Evolutionary conservation across 83 land plant species (phyloP), one percentile per base, ranked within the genome.

Genomic region (Thuja plicata): DNA sequence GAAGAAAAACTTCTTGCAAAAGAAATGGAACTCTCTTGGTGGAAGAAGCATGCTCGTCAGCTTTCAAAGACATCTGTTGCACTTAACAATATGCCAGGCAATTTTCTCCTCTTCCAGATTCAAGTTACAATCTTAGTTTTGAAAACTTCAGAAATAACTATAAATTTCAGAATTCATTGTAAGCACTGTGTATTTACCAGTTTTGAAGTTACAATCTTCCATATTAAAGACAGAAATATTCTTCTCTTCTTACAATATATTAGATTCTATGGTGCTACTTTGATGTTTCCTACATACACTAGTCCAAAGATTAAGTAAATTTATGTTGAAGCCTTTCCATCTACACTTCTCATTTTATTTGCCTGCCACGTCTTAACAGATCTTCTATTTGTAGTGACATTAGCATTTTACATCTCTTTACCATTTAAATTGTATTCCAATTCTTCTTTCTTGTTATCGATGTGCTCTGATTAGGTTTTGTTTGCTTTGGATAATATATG

Each of bases 1-100:
- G 79, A 86, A 62, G 87, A 86, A 13, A 77, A 87, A 87, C 90
- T 95, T 45, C 84, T 30, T 4, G 91, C 91, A 54, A 94, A 91
- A 88, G 95, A 94, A 89, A 89, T 6, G 41, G 95, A 94, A 89
- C 76, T 91, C 15, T 82, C 84, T 41, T 94, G 94, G 96, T 93
- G 93, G 94, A 93, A 92, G 73, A 93, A 94, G 79, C 88, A 90
- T 88, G 94, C 90, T 86, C 19, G 21, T 21, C 37, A 86, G 21
- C 46, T 82, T 43, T 82, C 30, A 27, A 82, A 82, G 85, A 43
- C 30, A 45, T 45, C 85, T 10, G 38, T 74, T 34, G 78, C 12
- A 30, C 3, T 35, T 34, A 34, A 34, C 34, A 30, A 82, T 46
- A 24, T 82, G 54, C 48, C 52, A 82, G 85, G 85, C 52, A 82